A percentile compares a stretch with the other conserved stretches of the same genome.
phyloP scores from a whole-genome alignment of 305 asterid genomes.

The Rubia occidens region DNA sequence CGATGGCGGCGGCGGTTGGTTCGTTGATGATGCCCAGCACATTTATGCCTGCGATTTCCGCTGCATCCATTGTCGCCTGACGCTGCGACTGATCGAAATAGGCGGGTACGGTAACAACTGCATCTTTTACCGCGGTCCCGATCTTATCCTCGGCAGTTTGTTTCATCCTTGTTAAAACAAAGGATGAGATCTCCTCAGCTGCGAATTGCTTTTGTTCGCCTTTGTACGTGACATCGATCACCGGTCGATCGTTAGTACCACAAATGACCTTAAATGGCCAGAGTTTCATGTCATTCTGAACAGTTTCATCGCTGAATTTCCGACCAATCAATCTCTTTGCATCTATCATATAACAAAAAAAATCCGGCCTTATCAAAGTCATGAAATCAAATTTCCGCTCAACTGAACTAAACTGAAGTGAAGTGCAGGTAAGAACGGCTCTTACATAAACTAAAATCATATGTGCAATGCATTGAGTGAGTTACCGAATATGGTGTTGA shows the following conservation, averaged over 20 bases:
- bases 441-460: too few relatives aligned
- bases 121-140: constrained; percentile 13
- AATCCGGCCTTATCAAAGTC: too few relatives aligned
- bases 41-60: not conserved
- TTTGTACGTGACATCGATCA: constrained; percentile 17
- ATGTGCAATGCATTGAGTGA: too few relatives aligned
- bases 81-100: constrained; percentile 10
- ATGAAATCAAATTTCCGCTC: too few relatives aligned
- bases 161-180: constrained; percentile 1
- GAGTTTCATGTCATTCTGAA: constrained; percentile 16
- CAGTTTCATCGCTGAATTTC: constrained; percentile 15
- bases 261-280: constrained; percentile 21
- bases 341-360: constrained; percentile 1
- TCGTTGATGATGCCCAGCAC: constrained; percentile 11
- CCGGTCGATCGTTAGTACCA: constrained; percentile 14
- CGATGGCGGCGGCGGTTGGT: constrained; percentile 22
- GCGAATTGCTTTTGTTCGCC: constrained; percentile 18
- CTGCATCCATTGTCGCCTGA: not conserved
- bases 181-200: constrained; percentile 14
- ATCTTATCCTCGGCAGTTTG: constrained; percentile 13
- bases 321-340: constrained; percentile 22
- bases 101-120: constrained; percentile 23
- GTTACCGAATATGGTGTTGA: constrained; percentile 24
- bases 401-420: too few relatives aligned
- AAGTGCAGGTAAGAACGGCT: too few relatives aligned